These are phyloP conservation scores for Sugiyamaella novakii DNA, from an alignment of 1,139 yeast genomes.

Conservation along the genomic window DNA sequence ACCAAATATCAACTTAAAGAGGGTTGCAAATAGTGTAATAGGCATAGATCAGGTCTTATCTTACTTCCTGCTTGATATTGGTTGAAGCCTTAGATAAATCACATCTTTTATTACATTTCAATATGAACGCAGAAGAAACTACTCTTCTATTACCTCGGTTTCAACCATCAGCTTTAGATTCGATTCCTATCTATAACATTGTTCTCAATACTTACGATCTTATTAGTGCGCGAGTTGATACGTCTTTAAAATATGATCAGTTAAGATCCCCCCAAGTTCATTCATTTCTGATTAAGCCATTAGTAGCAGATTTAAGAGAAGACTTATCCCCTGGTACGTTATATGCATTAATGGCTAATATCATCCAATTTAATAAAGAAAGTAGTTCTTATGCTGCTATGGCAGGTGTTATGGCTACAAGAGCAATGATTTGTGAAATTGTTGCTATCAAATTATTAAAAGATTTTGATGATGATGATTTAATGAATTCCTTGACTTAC, in stretches of 20 bases:
- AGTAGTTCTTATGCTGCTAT: constrained; percentile 52
- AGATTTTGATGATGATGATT: constrained; percentile 51
- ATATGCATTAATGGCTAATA: constrained; percentile 44
- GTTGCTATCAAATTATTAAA: constrained; percentile 56
- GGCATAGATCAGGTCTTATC: too few relatives aligned
- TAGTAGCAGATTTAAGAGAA: constrained; percentile 41
- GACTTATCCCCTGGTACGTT: constrained; percentile 40
- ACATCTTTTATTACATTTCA: too few relatives aligned
- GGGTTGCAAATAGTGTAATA: too few relatives aligned
- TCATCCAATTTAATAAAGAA: constrained; percentile 51
- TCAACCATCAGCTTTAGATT: constrained; percentile 38
- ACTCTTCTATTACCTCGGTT: constrained; percentile 33
- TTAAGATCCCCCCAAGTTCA: constrained; percentile 57
- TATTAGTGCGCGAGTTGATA: constrained; percentile 45
- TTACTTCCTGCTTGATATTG: too few relatives aligned
- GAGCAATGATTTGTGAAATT: constrained; percentile 58
- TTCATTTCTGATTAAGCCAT: constrained; percentile 54
- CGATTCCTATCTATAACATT: constrained; percentile 39
- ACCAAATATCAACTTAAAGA: too few relatives aligned
- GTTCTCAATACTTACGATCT: constrained; percentile 40
- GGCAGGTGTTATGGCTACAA: constrained; percentile 53
- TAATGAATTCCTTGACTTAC: constrained; percentile 47
- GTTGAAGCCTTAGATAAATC: too few relatives aligned
- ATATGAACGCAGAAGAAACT: constrained; percentile 18
- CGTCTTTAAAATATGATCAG: constrained; percentile 58